Evolutionary conservation across 352 stramenopile genomes (phyloP).

Genomic region (Blastocystis hominis): DNA sequence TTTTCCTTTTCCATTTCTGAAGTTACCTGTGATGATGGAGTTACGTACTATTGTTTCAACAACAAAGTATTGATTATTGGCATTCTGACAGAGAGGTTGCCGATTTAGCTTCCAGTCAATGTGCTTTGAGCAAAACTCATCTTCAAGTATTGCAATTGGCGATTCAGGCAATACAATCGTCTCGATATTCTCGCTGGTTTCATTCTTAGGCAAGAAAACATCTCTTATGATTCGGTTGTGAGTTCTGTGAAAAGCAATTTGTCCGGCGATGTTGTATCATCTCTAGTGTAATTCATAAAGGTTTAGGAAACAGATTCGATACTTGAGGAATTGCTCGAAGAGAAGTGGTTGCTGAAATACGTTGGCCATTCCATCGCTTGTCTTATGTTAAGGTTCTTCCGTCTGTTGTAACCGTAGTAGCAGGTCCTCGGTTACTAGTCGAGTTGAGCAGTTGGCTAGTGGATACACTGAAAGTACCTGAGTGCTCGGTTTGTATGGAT

Average conservation of each 20-base stretch:
- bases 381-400: not conserved
- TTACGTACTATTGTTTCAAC: conserved; percentile 9
- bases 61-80: too few species aligned
- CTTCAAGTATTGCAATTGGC: not conserved
- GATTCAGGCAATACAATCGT: not conserved
- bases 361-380: not conserved
- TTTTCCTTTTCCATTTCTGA: not conserved
- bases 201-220: not conserved
- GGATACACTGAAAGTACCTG: not conserved
- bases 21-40: conserved; percentile 3
- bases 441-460: conserved; percentile 37
- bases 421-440: not conserved
- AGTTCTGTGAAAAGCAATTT: too few species aligned
- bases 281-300: too few species aligned
- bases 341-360: not conserved
- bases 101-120: not conserved
- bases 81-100: too few species aligned
- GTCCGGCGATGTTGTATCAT: not conserved
- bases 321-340: not conserved
- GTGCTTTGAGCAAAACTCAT: not conserved
- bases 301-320: not conserved
- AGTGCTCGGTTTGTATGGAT: conserved; percentile 40
- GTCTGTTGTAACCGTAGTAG: not conserved
- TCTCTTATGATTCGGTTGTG: too few species aligned
- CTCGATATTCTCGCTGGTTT: not conserved